Base-by-base conservation (phyloP, 208 protist genomes). In the Trypanosoma scelopori region DNA sequence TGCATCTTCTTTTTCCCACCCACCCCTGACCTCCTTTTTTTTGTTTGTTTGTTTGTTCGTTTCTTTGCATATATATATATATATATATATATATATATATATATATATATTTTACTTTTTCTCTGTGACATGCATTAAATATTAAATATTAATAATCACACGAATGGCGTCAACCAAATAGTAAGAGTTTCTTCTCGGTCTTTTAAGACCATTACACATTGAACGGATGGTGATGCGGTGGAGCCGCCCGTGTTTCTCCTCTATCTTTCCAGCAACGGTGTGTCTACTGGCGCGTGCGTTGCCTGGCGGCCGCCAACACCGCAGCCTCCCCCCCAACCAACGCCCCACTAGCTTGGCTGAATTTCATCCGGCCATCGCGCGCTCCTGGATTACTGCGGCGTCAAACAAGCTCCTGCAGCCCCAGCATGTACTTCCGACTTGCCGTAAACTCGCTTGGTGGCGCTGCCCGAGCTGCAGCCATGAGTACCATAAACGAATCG, bases 381-480 rank as follows among this genome's bases (percentile, higher is more conserved):
- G 61, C 11, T 79, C 70, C 12, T 95, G 86, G 85, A 67, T 92
- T 28, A 65, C 77, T 7, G 89, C 85, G 23, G 81, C 81, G 5
- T 87, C 84, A n/a, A 92, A 78, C 73, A 91, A 91, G 53, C 70
- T 93, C 61, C 58, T 93, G 45, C 89, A 91, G 69, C 89, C 89
- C 0, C 82, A 92, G 51, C 80, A 93, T 72, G 84, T 95, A 28
- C 39, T 74, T 20, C 82, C 84, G 1, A 69, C 68, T 49, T 85
- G 82, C 43, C 73, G 79, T 25, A 91, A 92, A 45, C 78, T 91
- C n/a, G 89, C 65, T 12, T 90, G 84, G 82, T 95, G 89, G 87
- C 53, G 74, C 27, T 95, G 89, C 47, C 75, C 80, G 0, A 27
- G 56, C 59, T 95, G 89, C 62, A 43, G 55, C 9, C 71, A 85